Percentiles rank a stretch among this genome's conserved stretches.
These are phyloP conservation scores for Selaginella moellendorffii DNA, from an alignment of 75 land plant species.

Conservation along the genomic window DNA sequence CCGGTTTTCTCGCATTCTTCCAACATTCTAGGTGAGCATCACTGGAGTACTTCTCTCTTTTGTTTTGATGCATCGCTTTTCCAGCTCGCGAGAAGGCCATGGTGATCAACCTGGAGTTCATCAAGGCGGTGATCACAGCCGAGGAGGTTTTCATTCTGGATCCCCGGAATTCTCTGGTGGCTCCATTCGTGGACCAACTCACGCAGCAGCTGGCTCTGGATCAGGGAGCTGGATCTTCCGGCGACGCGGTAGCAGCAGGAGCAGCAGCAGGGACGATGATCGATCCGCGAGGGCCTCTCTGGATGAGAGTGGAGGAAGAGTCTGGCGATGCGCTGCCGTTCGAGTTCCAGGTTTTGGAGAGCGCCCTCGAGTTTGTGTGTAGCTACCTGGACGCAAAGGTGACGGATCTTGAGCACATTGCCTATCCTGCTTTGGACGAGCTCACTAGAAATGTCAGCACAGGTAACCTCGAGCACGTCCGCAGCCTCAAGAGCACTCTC, in stretches of 20 bases:
- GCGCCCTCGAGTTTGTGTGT: conserved; percentile 89
- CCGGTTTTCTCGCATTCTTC: conserved; percentile 93
- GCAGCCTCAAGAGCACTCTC: conserved; percentile 79
- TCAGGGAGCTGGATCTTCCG: too few relatives aligned
- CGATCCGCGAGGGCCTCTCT: not conserved
- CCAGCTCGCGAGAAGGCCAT: conserved; percentile 95
- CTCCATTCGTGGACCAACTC: conserved; percentile 75
- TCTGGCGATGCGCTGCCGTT: conserved; percentile 55
- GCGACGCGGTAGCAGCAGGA: not conserved
- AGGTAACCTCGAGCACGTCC: conserved; percentile 75
- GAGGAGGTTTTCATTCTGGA: conserved; percentile 84
- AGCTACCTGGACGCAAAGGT: conserved; percentile 56
- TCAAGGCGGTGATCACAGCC: conserved; percentile 89
- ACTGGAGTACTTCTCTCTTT: conserved; percentile 13
- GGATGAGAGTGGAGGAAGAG: not conserved
- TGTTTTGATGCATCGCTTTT: conserved; percentile 5
- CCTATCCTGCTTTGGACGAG: conserved; percentile 83
- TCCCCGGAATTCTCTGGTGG: conserved; percentile 51
- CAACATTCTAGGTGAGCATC: conserved; percentile 57
- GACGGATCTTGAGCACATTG: conserved; percentile 56
- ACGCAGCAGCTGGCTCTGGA: conserved; percentile 42
- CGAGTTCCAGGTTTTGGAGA: conserved; percentile 90
- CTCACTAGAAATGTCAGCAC: conserved; percentile 83
- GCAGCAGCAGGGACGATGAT: not conserved
- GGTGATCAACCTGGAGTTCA: conserved; percentile 88